Evolutionary conservation across 202 grass and related monocot species (phyloP), one percentile per base, ranked within the genome.

Genomic region (Setaria italica): DNA sequence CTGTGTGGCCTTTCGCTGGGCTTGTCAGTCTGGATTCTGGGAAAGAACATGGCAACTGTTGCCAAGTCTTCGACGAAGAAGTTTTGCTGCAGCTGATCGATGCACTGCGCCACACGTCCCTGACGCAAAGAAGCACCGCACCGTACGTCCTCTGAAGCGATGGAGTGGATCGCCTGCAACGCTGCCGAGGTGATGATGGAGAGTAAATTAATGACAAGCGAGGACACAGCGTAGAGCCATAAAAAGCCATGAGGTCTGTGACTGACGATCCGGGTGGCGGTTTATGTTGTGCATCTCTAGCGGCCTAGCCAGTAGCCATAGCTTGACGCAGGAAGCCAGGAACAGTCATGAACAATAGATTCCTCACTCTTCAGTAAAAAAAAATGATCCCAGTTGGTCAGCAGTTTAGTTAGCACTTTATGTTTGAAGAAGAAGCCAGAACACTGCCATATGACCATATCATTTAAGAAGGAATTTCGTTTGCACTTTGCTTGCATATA

Each of bases 131-230:
- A 82, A 70, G 14, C 19, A 7, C 13, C 13, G 48, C 20, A 47
- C 17, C 12, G 21, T 74, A 34, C 29, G 11, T 72, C 50, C 50
- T 12, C 37, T 3, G 55, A 59, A 59, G 55, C 76, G 71, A 11
- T 62, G 42, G 29, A 62, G 32, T 47, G 55, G 43, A 72, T 73
- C 21, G 32, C 59, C 84, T 73, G 67, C 82, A 33, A 42, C 15
- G 82, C 72, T 55, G 48, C 59, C 59, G 13, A 64, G 56, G 56
- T 34, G 49, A 67, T 37, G 69, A 20, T 29, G 17, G 33, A 10
- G 41, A 70, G 39, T 39, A 49, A 49, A 60, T 85, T 35, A 35
- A 35, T 35, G 7, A 7, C 39, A 60, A 29, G 34, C 14, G 6
- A 74, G 49, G 34, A 35, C 34, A 35, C 34, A 35, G 34, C 34